Conservation (phyloP, 192 early-diverging fungal genomes). For the Powellomyces hirtus region DNA sequence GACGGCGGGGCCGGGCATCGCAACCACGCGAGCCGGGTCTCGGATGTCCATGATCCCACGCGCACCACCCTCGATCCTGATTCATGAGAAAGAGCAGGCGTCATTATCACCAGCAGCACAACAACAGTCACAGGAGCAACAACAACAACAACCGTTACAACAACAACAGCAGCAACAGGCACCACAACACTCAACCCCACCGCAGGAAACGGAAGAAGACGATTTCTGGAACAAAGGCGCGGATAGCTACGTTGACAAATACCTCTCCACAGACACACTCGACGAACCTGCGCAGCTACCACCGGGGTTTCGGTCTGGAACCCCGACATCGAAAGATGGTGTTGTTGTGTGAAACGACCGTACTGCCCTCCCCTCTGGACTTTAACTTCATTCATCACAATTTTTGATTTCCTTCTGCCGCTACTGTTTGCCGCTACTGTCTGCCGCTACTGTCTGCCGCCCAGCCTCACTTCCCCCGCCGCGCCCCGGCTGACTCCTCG, state of each 20-base stretch:
- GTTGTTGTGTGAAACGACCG: too few species aligned
- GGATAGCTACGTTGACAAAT: conserved; percentile 2
- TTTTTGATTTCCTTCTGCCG: too few species aligned
- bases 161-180: conserved; percentile 41
- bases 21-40: background rate
- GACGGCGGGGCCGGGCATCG: background rate
- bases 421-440: too few species aligned
- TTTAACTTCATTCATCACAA: too few species aligned
- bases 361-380: too few species aligned
- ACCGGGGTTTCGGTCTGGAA: too few species aligned
- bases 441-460: too few species aligned
- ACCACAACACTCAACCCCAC: background rate
- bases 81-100: background rate
- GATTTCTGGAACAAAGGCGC: conserved; percentile 58
- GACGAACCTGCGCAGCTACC: too few species aligned
- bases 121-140: conserved; percentile 72
- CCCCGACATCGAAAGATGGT: too few species aligned
- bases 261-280: background rate
- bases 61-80: background rate
- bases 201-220: conserved; percentile 41
- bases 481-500: too few species aligned
- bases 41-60: background rate
- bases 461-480: too few species aligned
- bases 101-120: background rate
- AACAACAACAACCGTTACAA: conserved; percentile 71